Conservation (phyloP, 2,329 filamentous ascomycete genomes). For the Dactylellina cionopaga region DNA sequence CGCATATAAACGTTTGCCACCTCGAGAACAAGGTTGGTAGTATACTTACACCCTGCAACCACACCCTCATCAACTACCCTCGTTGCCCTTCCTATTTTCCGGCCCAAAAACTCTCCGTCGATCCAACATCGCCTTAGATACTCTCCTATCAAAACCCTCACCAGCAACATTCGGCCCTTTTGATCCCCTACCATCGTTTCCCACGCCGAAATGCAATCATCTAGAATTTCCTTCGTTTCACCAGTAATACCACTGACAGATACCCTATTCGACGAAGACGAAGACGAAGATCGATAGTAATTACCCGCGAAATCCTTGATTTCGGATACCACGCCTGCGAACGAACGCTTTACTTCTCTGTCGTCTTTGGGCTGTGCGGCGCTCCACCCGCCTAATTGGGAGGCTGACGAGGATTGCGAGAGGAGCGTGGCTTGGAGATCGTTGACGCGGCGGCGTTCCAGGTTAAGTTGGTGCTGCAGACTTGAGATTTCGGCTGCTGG, state of each 20-base stretch:
- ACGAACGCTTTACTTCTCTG: slow-evolving; percentile 29
- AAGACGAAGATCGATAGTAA: slow-evolving; percentile 12
- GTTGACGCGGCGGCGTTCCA: slow-evolving; percentile 23
- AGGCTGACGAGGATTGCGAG: slow-evolving; percentile 1
- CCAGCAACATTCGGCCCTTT: slow-evolving; percentile 20
- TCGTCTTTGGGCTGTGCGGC: slow-evolving; percentile 32
- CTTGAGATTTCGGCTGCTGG: slow-evolving; percentile 10
- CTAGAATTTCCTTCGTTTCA: slow-evolving; percentile 23
- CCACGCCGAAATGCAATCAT: slow-evolving; percentile 20
- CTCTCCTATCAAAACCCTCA: slow-evolving; percentile 12
- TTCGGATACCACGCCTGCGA: slow-evolving; percentile 13
- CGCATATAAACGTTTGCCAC: not conserved
- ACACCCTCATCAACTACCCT: slow-evolving; percentile 19
- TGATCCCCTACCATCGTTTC: slow-evolving; percentile 8
- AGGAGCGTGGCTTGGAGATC: slow-evolving; percentile 39
- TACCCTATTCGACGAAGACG: not conserved
- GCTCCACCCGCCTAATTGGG: slow-evolving; percentile 15
- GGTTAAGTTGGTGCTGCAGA: slow-evolving; percentile 22
- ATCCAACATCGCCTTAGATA: slow-evolving; percentile 9
- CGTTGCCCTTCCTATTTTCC: slow-evolving; percentile 8
- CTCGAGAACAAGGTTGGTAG: too few relatives aligned
- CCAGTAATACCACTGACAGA: not conserved
- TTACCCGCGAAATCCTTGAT: slow-evolving; percentile 35
- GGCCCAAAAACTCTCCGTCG: slow-evolving; percentile 17
- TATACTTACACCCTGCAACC: not conserved